Evolutionary conservation across 768 basidiomycete species (phyloP).

Genomic region (Lentinula aciculospora): DNA sequence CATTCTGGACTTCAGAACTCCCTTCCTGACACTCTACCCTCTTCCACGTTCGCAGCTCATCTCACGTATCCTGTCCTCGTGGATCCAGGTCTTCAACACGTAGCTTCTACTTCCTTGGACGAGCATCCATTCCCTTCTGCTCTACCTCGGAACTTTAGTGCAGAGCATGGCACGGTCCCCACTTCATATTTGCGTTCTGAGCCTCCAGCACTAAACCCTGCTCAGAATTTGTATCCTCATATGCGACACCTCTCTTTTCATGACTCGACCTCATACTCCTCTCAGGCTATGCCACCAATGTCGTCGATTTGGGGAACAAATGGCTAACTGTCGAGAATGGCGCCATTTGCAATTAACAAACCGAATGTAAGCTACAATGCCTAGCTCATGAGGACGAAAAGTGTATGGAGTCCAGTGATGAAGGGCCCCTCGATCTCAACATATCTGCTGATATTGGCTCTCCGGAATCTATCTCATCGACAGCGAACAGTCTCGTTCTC

Average conservation of each 20-base stretch:
- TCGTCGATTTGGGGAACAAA: constrained; percentile 30
- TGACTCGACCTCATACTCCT: constrained; percentile 21
- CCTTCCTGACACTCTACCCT: background rate
- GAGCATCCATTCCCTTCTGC: background rate
- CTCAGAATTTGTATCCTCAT: constrained; percentile 15
- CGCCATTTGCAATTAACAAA: background rate
- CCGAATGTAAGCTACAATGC: background rate
- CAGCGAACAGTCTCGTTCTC: too few species aligned
- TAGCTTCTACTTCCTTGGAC: background rate
- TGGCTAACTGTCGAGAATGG: constrained; percentile 18
- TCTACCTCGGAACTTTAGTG: background rate
- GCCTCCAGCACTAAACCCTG: background rate
- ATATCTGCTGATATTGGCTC: too few species aligned
- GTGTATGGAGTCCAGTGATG: background rate
- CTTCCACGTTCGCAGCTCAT: background rate
- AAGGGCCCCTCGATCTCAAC: background rate
- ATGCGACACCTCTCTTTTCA: constrained; percentile 23
- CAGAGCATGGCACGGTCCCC: background rate
- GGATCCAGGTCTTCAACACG: background rate
- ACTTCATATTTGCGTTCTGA: background rate
- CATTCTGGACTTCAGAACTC: background rate
- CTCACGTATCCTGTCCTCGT: background rate
- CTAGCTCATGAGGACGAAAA: background rate
- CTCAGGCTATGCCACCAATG: constrained; percentile 22
- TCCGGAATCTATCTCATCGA: too few species aligned